Evolutionary conservation across 2,329 filamentous ascomycete genomes (phyloP), one percentile per base, ranked within the genome.

Genomic region (Fusarium sp.): DNA sequence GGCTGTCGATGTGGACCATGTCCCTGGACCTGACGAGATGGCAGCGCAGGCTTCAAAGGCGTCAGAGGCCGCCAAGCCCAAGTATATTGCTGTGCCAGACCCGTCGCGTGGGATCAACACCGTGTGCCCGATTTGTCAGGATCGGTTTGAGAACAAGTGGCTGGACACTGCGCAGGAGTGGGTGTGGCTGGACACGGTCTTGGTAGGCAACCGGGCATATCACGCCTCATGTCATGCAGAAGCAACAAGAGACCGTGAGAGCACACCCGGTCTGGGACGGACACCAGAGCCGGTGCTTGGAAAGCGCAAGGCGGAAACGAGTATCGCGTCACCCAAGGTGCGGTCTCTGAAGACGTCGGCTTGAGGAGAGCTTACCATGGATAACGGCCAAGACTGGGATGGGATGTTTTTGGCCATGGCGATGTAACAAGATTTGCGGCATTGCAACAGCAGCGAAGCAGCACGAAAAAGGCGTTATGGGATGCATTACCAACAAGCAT

Each of bases 101-200:
- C 93, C 96, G 74, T 89, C 91, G 20, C 88, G 90, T 29, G 87
- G 93, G 29, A 90, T 92, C 67, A 95, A 94, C 79, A 93, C 90
- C 18, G 89, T 93, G 1, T 99, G 96, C 79, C 94, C 95, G 2
- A 97, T 99, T 76, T 98, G 96, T 82, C 95, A 98, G 82, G 96
- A 99, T 81, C 93, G 93, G 75, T 98, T 99, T 78, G 93, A 97
- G 84, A 94, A 93, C 74, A 93, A 93, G 74, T 98, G 95, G 93
- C 91, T 96, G 8, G 94, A 97, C 77, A 94, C 97, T 72, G 93
- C 93, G 20, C 95, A 98, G 82, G 96, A 99, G 79, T 98, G 95
- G 89, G 96, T 99, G 45, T 98, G 96, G 94, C 92, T 94, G 82
- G 96, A 99, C 82, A 94, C 96, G 1, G 87, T 93, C 60, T 89